Base-by-base conservation (phyloP, 2,329 filamentous ascomycete species). In the Exophiala phaeomuriformis region DNA sequence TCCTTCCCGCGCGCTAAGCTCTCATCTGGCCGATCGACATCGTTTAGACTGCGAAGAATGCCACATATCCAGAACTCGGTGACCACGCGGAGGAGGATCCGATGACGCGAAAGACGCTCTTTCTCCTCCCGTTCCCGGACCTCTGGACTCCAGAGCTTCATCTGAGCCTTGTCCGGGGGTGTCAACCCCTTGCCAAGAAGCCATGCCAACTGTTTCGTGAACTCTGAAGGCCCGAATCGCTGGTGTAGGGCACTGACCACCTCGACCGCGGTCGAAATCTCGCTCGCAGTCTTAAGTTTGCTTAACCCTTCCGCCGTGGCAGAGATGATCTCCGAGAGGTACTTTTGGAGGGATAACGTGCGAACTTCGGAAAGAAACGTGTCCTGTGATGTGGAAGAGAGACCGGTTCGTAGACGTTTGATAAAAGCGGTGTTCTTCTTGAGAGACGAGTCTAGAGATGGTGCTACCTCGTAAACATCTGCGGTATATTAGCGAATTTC, bases 391-490 rank as follows among this genome's bases (percentile, higher is more conserved):
- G 89, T 78, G 46, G 88, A 75, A 59, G 86, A 90, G 59, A 97
- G 84, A 56, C 89, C 88, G 54, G 91, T 96, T 64, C 91, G 88
- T 52, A 97, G 78, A 66, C 91, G 88, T 73, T 95, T 96, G 68
- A 97, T 97, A 70, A 97, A 96, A 61, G 90, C 90, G 3, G 91
- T 97, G 66, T 97, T 97, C 77, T 96, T 97, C 75, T 95, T 96
- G 70, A 97, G 78, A 48, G 90, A 93, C 49, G 91, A 95, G 71
- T 97, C 91, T 66, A 97, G 84, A 31, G 87, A 86, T 66, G 81
- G 80, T 69, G 82, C 84, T 63, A 93, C 83, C 50, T 81, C 72
- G 66, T 94, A 89, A 58, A 94, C 74, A 75, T 88, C 90, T 94
- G 62, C 33, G 43, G 67, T 65, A 57, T 53, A 53, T 56, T 52